phyloP scores from a whole-genome alignment of 192 early-diverging fungal genomes.

The Neocallimastix lanati region DNA sequence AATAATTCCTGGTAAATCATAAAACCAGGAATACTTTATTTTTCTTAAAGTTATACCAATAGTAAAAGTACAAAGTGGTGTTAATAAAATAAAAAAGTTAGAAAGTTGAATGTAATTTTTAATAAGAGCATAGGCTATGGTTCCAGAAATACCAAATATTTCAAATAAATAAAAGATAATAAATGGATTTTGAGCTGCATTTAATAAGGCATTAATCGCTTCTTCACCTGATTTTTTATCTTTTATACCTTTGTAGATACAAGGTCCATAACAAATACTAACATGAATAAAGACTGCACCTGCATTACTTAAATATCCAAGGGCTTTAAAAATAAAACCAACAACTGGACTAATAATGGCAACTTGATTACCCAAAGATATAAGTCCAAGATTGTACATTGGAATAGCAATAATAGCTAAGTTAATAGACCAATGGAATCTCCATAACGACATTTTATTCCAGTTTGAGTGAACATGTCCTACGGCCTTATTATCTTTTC shows the following conservation, averaged over 20 bases:
- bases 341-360: background rate
- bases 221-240: background rate
- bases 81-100: background rate
- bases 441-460: background rate
- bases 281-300: background rate
- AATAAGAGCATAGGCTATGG: background rate
- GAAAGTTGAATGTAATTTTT: background rate
- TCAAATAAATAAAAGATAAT: background rate
- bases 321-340: background rate
- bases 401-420: background rate
- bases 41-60: background rate
- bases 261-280: background rate
- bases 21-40: background rate
- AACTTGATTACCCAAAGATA: background rate
- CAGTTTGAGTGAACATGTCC: background rate
- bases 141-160: background rate
- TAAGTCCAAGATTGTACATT: background rate
- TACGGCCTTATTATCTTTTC: background rate
- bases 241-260: background rate
- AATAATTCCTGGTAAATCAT: background rate
- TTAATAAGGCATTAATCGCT: background rate
- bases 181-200: background rate
- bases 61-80: background rate
- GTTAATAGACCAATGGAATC: background rate
- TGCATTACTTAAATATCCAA: background rate